Evolutionary conservation across 2,329 filamentous ascomycete genomes (phyloP), one percentile per base, ranked within the genome.

Genomic region (Polychaeton citri): DNA sequence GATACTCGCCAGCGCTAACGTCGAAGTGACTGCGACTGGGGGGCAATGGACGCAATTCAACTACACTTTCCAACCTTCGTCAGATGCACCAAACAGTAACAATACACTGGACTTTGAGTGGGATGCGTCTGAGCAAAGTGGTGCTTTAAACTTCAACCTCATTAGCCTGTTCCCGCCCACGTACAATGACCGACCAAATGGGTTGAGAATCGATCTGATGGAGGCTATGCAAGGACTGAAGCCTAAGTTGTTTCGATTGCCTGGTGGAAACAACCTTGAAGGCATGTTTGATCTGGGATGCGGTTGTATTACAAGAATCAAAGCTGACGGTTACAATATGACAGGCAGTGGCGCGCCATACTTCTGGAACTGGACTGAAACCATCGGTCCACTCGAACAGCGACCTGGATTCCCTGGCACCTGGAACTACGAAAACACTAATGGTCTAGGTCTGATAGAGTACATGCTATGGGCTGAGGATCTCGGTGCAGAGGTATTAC

Each of bases 391-490:
- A 2, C 60, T 76, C 0, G 60, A 64, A 33, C 55, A 56, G 21
- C 52, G 75, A 2, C 71, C 70, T 6, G 74, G 74, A 4, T 68
- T 70, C 42, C 57, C 52, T 21, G 64, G 64, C 16, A 64, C 69
- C 18, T 80, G 76, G 76, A 54, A 50, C 13, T 79, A 79, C 48
- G 63, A 70, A 30, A 71, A 76, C 45, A 79, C 74, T 0, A 64
- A 79, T 42, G 76, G 73, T 0, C 60, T 80, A 1, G 76, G 75
- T 12, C 58, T 76, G 6, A 52, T 77, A 32, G 76, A 80, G 53
- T 79, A 79, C 43, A 68, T 47, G 72, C 71, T 66, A 64, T 73
- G 30, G 51, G 46, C 49, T n/a, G 37, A 52, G 65, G 75, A 80
- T 40, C 65, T 79, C 55, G 55, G 59, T n/a, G 63, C 76, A 44